Evolutionary conservation across 495 filamentous ascomycete species (phyloP).

Genomic region (Aspergillus sclerotiicarbonarius): DNA sequence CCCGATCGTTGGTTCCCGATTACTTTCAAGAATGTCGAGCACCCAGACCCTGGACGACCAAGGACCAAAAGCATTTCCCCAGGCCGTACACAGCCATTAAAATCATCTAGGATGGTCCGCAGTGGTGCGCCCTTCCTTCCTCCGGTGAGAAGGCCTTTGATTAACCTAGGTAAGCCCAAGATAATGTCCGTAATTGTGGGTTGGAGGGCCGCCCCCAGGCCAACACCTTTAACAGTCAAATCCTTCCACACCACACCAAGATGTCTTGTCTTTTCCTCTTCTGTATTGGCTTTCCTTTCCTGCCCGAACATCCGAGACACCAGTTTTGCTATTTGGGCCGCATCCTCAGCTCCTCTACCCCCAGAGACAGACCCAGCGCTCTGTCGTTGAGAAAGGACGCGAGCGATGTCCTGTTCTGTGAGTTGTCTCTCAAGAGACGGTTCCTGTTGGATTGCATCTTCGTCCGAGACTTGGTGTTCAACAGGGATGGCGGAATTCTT

Average conservation of each 20-base stretch:
- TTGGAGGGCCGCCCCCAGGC: conserved; percentile 65
- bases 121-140: conserved; percentile 48
- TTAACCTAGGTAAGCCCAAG: conserved; percentile 51
- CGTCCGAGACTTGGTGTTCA: conserved; percentile 2
- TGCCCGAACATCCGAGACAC: conserved; percentile 66
- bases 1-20: conserved; percentile 65
- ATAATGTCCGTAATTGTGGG: conserved; percentile 64
- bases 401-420: conserved; percentile 52
- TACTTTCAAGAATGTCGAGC: conserved; percentile 68
- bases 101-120: conserved; percentile 62
- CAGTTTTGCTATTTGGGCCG: conserved; percentile 55
- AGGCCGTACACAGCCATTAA: conserved; percentile 50
- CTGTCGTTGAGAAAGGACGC: conserved; percentile 49
- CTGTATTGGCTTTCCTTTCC: conserved; percentile 57
- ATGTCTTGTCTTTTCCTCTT: conserved; percentile 63
- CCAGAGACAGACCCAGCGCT: conserved; percentile 36
- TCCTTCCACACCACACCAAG: conserved; percentile 60
- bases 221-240: conserved; percentile 64
- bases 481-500: neutral
- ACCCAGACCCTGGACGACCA: conserved; percentile 69
- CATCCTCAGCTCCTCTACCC: conserved; percentile 42
- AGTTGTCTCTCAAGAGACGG: conserved; percentile 11
- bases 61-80: conserved; percentile 62
- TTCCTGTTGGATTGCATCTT: neutral
- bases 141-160: conserved; percentile 47